Evolutionary conservation across 495 filamentous ascomycete genomes (phyloP).

Genomic region (Schizothecium vesticola): DNA sequence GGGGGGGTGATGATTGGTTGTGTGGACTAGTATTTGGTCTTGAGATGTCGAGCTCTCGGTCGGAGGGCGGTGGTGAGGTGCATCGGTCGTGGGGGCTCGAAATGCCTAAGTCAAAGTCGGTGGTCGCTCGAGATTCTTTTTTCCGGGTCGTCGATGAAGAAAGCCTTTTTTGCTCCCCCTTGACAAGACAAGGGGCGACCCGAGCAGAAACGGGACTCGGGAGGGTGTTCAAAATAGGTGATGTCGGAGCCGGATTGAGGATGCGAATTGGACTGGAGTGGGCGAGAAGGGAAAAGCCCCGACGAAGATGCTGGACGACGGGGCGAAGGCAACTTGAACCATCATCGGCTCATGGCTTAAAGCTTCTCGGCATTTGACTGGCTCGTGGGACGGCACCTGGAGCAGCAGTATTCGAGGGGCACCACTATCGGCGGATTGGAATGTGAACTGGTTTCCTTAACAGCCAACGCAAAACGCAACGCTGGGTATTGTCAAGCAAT

Average conservation of each 20-base stretch:
- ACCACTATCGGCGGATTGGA: constrained; percentile 17
- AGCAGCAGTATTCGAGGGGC: constrained; percentile 14
- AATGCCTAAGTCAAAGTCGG: background rate
- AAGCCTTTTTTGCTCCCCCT: constrained; percentile 12
- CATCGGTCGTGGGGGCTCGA: constrained; percentile 13
- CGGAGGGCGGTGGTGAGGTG: constrained; percentile 11
- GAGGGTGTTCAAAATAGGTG: background rate
- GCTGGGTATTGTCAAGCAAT: background rate
- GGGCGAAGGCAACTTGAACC: constrained; percentile 23
- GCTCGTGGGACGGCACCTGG: constrained; percentile 6
- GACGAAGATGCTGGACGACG: constrained; percentile 7
- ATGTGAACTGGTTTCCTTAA: background rate
- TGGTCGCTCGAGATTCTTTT: background rate
- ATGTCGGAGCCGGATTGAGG: background rate
- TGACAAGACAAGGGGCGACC: constrained; percentile 13
- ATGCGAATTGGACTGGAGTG: background rate
- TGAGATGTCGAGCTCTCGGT: constrained; percentile 17
- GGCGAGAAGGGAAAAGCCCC: background rate
- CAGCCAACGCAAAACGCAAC: background rate
- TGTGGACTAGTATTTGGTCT: background rate
- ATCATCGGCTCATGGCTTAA: constrained; percentile 23
- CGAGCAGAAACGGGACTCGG: constrained; percentile 9
- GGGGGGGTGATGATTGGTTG: background rate
- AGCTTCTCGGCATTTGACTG: constrained; percentile 12
- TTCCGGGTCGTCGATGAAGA: constrained; percentile 3